Base-by-base conservation (phyloP, 169 alveolate genomes). In the Cytauxzoon felis region DNA sequence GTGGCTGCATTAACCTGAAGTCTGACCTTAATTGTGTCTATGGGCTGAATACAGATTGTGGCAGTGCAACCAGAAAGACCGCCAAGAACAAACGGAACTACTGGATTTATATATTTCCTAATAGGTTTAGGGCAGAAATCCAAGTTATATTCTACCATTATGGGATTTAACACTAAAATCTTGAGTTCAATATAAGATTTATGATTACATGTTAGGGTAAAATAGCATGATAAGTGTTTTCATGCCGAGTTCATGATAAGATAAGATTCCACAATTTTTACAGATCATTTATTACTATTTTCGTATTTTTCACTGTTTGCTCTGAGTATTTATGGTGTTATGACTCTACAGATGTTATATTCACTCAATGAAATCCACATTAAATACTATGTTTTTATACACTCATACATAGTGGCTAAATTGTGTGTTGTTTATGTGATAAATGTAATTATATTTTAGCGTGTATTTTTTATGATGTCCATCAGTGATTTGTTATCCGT, bases 51-150 rank as follows among this genome's bases (percentile, higher is more conserved):
- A 54, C 91, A 82, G 56, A 87, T 66, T 8, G 97, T 92, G 21
- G 97, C 93, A 34, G 88, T 53, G 72, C 91, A 88, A 3, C 97
- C 97, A 30, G 95, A 69, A 9, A 88, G 64, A 8, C 96, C 96
- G 7, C 95, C 95, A 7, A 86, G 82, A 11, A 76, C 68, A 76
- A 92, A 92, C 38, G 97, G 96, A 33, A 73, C 30, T 40, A 64
- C 63, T 2, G 84, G 84, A 23, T 32, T 63, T 3, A 73, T 69
- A 26, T 50, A 34, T 19, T 62, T 67, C 63, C 73, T n/a, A 18
- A 43, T 51, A 1, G 48, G 19, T 19, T 24, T 62, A 1, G 78
- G 84, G 32, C 63, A 52, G 63, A 63, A 73, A 29, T 54, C 50
- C 30, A 73, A 61, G 26, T 52, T 52, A 24, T 50, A 63, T n/a